Conservation (phyloP, 2,329 filamentous ascomycete genomes). For the Cryphonectria nitschkei region DNA sequence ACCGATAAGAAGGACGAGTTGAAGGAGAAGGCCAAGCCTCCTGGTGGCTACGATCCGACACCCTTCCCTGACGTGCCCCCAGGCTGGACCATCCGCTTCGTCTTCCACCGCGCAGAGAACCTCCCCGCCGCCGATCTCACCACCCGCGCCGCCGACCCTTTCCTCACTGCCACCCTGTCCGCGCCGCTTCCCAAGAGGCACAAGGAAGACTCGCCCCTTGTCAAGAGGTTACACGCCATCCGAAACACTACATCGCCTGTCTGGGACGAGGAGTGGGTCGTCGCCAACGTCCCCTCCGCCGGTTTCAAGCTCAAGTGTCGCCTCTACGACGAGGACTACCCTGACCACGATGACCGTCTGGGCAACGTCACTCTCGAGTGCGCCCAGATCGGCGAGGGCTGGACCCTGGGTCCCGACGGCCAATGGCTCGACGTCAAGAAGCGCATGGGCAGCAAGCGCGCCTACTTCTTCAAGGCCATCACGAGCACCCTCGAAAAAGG, state of each 20-base stretch:
- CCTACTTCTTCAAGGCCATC: constrained; percentile 74
- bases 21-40: constrained; percentile 55
- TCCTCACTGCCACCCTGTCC: constrained; percentile 74
- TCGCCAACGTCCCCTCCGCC: constrained; percentile 80
- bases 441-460: constrained; percentile 83
- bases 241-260: constrained; percentile 72
- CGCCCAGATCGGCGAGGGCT: constrained; percentile 61
- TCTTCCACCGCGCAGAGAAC: constrained; percentile 78
- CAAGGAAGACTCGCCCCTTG: constrained; percentile 80
- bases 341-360: constrained; percentile 83
- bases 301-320: constrained; percentile 86
- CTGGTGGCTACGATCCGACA: constrained; percentile 80
- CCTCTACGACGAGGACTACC: constrained; percentile 87
- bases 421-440: constrained; percentile 76
- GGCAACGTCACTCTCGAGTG: constrained; percentile 81
- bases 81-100: constrained; percentile 85
- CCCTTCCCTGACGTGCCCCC: constrained; percentile 74
- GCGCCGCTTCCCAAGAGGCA: constrained; percentile 74
- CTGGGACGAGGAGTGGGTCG: constrained; percentile 86
- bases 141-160: constrained; percentile 81
- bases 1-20: constrained; percentile 43
- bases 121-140: constrained; percentile 82
- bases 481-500: constrained; percentile 64
- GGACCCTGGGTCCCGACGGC: constrained; percentile 68
- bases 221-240: constrained; percentile 76